Evolutionary conservation across 306 rosid genomes (phyloP).

Genomic region (Trifolium subterraneum): DNA sequence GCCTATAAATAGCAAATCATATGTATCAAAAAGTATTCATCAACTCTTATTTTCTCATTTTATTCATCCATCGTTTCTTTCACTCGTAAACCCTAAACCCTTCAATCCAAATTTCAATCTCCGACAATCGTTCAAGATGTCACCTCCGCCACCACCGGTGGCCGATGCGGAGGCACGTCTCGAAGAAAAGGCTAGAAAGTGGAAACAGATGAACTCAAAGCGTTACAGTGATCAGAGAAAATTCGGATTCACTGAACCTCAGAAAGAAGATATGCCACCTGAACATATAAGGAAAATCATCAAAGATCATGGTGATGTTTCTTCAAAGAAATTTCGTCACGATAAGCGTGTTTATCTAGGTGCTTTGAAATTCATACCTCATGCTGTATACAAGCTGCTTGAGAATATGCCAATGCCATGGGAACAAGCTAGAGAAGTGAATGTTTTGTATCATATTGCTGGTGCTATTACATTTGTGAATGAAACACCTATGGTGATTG

Average conservation of each 20-base stretch:
- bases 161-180: conserved; percentile 82
- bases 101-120: no score
- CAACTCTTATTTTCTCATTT: no score
- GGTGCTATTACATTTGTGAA: conserved; percentile 96
- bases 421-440: conserved; percentile 98
- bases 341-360: conserved; percentile 97
- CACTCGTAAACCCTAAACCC: no score
- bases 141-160: conserved; percentile 47
- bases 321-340: conserved; percentile 91
- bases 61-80: no score
- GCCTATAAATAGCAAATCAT: no score
- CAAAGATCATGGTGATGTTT: conserved; percentile 98
- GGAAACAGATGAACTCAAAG: conserved; percentile 90
- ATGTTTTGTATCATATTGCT: conserved; percentile 85
- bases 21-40: no score
- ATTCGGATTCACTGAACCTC: conserved; percentile 90
- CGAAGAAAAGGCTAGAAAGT: conserved; percentile 91
- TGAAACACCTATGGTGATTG: conserved; percentile 97
- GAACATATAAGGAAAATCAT: conserved; percentile 89
- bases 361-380: conserved; percentile 91
- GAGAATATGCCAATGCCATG: conserved; percentile 99
- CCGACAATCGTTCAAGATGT: no score
- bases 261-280: conserved; percentile 97
- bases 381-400: conserved; percentile 91
- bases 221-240: conserved; percentile 88